Base-by-base conservation (phyloP, 2,329 filamentous ascomycete species). In the Magnaporthiopsis rhizophila region DNA sequence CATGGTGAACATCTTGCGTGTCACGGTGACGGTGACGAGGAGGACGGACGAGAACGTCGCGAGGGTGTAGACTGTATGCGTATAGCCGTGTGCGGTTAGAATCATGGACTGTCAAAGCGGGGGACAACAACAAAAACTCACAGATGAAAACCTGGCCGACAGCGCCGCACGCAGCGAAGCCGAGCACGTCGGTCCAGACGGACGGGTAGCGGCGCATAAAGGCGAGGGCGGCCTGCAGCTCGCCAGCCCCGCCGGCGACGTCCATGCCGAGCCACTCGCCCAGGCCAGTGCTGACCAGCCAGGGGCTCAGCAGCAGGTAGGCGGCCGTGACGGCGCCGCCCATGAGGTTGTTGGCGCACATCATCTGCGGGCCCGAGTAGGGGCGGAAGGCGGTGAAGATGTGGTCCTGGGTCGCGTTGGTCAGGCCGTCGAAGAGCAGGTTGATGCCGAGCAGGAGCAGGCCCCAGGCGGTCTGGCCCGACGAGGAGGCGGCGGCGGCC, bases 1-100 rank as follows among this genome's bases (percentile, higher is more conserved):
- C 95, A 99, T 99, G 69, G 94, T 98, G 75, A 98, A 85, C 95
- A 99, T 99, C 81, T 99, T 99, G 73, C 95, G 85, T 59, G 95
- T 99, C 59, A 99, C 95, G 2, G 92, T 99, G 3, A 99, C 93
- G 5, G 95, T 98, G 58, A 98, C 94, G 62, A 99, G 86, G 62
- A 98, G 83, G 61, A 99, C 85, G 12, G 90, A 95, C 12, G 91
- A 95, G 79, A 98, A 99, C 18, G 90, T 91, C 18, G 92, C 89
- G 7, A 99, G 84, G 0, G 95, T 98, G 78, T 96, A 93, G 82
- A 97, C 86, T 88, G 45, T 38, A 9, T 15, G 28, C 24, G 30
- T 18, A 53, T 3, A 3, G 32, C 11, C 18, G 21, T 12, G 21
- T 12, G 18, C 11, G 45, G 64, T 75, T 69, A 74, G 69, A 53